Evolutionary conservation across 2,329 filamentous ascomycete species (phyloP).

Genomic region (Dactylellina sp.): DNA sequence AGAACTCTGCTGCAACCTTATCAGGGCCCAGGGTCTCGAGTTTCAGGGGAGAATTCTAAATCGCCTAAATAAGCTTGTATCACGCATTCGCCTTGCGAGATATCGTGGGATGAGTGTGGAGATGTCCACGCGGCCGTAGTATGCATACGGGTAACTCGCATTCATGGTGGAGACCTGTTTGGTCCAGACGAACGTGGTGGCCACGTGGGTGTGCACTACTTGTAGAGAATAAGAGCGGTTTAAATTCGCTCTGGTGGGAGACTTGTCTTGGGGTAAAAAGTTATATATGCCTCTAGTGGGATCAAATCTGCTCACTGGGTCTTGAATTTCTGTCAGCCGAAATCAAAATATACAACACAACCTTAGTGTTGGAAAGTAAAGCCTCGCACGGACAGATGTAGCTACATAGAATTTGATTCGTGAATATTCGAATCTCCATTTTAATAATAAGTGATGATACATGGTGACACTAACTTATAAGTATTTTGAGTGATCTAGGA

Average conservation of each 20-base stretch:
- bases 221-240: constrained; percentile 42
- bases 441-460: no score
- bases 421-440: no score
- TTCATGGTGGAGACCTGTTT: no score
- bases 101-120: no score
- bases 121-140: no score
- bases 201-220: no score
- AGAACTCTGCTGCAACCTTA: constrained; percentile 9
- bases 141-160: no score
- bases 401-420: no score
- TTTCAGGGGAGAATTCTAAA: constrained; percentile 9
- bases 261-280: not conserved
- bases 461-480: no score
- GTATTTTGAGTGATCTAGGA: no score
- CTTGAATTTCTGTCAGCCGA: constrained; percentile 3
- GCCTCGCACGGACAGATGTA: no score
- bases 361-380: constrained; percentile 15
- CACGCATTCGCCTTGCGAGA: constrained; percentile 1
- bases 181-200: no score
- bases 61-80: constrained; percentile 25
- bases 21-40: constrained; percentile 6
- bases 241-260: constrained; percentile 15
- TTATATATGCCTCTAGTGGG: constrained; percentile 48
- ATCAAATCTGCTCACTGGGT: constrained; percentile 48
- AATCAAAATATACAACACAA: constrained; percentile 18